phyloP scores from a whole-genome alignment of 495 filamentous ascomycete genomes.

The Cairneyella variabilis region DNA sequence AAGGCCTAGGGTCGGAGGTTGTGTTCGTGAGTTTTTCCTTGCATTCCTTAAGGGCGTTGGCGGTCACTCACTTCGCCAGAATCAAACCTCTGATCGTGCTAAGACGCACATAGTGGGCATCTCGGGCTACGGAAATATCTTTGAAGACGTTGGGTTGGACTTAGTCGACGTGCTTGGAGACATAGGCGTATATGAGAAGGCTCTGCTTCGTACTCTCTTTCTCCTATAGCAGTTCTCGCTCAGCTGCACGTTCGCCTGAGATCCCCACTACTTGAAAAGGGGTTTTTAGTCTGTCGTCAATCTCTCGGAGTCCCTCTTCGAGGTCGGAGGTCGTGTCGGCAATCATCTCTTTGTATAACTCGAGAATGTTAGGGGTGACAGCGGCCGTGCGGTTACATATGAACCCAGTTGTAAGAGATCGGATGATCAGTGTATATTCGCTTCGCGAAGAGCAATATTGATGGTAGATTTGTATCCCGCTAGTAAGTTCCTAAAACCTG shows the following conservation, averaged over 20 bases:
- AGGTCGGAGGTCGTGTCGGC: constrained; percentile 35
- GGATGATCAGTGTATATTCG: constrained; percentile 29
- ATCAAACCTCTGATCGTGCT: constrained; percentile 10
- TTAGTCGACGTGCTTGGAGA: constrained; percentile 35
- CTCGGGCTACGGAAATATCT: constrained; percentile 10
- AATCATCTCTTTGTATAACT: constrained; percentile 34
- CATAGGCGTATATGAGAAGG: constrained; percentile 37
- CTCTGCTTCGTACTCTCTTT: constrained; percentile 38
- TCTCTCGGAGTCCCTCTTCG: constrained; percentile 32
- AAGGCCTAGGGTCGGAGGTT: too few relatives aligned
- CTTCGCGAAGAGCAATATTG: constrained; percentile 33
- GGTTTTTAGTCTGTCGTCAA: constrained; percentile 33
- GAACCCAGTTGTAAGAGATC: constrained; percentile 2
- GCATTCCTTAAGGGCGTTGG: constrained; percentile 14
- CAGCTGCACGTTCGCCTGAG: constrained; percentile 27
- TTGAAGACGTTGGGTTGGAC: constrained; percentile 20
- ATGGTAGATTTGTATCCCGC: constrained; percentile 40
- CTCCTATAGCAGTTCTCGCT: constrained; percentile 35
- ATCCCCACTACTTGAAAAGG: constrained; percentile 14
- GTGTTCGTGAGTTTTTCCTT: constrained; percentile 17
- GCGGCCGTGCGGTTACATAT: constrained; percentile 11
- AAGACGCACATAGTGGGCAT: neutral
- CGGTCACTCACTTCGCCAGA: constrained; percentile 15
- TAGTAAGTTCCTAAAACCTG: constrained; percentile 31
- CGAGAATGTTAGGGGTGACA: constrained; percentile 28